These are phyloP conservation scores for Neurospora sp. DNA, from an alignment of 495 filamentous ascomycete genomes.

Conservation along the genomic window DNA sequence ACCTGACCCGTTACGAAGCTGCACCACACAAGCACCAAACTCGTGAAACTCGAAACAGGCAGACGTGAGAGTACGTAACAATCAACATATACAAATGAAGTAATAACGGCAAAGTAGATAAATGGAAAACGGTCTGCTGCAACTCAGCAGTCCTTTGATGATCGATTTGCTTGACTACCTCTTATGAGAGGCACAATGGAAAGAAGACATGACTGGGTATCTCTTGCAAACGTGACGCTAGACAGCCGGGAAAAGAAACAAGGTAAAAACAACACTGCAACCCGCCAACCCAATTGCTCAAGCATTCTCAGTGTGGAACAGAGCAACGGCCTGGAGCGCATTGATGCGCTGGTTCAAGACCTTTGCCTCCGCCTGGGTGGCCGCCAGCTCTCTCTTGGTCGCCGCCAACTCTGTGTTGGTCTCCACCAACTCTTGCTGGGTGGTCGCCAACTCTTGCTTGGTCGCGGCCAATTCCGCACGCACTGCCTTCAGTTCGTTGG, in stretches of 20 bases:
- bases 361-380: no score
- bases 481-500: not conserved
- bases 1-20: not conserved
- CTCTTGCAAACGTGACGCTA: not conserved
- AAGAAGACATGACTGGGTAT: not conserved
- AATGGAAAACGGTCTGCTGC: not conserved
- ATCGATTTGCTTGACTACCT: not conserved
- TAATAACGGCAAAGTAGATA: not conserved
- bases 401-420: not conserved
- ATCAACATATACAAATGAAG: not conserved
- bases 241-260: not conserved
- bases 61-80: not conserved
- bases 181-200: not conserved
- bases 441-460: not conserved
- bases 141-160: not conserved
- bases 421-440: not conserved
- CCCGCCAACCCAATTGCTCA: not conserved
- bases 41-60: not conserved
- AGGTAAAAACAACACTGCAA: not conserved
- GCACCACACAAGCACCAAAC: not conserved
- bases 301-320: not conserved
- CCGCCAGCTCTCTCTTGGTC: not conserved
- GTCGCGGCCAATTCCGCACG: not conserved
- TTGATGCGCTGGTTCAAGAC: not conserved
- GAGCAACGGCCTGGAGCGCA: not conserved